A percentile compares a stretch with the other conserved stretches of the same genome.
Conservation (phyloP, 2,329 filamentous ascomycete genomes). For the Westerdykella aurantiaca region DNA sequence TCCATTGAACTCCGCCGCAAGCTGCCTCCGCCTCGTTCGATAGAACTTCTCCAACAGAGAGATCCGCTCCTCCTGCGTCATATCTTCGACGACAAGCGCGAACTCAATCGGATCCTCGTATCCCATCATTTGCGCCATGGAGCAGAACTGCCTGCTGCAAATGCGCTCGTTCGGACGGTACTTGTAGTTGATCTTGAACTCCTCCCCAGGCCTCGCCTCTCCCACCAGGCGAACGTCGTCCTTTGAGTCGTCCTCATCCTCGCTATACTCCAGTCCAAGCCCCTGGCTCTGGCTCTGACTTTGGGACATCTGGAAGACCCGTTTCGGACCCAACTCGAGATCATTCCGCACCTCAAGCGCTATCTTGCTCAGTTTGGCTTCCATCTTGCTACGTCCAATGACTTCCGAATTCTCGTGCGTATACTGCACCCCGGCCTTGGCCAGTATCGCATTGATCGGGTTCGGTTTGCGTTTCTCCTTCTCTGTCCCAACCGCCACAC, state of each 20-base stretch:
- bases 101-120: slow-evolving; percentile 75
- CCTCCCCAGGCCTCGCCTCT: slow-evolving; percentile 20
- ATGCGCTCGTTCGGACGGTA: slow-evolving; percentile 74
- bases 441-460: slow-evolving; percentile 81
- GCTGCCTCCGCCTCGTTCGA: slow-evolving; percentile 53
- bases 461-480: slow-evolving; percentile 52
- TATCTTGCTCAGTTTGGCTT: slow-evolving; percentile 71
- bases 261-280: not conserved
- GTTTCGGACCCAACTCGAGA: slow-evolving; percentile 46
- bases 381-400: slow-evolving; percentile 85
- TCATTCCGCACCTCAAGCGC: slow-evolving; percentile 60
- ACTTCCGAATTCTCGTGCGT: slow-evolving; percentile 96
- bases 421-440: slow-evolving; percentile 84
- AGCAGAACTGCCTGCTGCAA: slow-evolving; percentile 77
- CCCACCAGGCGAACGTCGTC: too few relatives aligned
- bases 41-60: slow-evolving; percentile 80
- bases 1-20: slow-evolving; percentile 7
- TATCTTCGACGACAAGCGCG: slow-evolving; percentile 81
- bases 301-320: slow-evolving; percentile 54
- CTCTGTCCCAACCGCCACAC: slow-evolving; percentile 29
- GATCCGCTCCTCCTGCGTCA: slow-evolving; percentile 77
- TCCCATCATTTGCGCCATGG: slow-evolving; percentile 75
- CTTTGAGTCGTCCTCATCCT: slow-evolving; percentile 5
- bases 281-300: slow-evolving; percentile 14
- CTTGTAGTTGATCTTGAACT: slow-evolving; percentile 47